These are phyloP conservation scores for Azolla pinnata DNA, from an alignment of 75 land plant genomes.

Conservation along the genomic window DNA sequence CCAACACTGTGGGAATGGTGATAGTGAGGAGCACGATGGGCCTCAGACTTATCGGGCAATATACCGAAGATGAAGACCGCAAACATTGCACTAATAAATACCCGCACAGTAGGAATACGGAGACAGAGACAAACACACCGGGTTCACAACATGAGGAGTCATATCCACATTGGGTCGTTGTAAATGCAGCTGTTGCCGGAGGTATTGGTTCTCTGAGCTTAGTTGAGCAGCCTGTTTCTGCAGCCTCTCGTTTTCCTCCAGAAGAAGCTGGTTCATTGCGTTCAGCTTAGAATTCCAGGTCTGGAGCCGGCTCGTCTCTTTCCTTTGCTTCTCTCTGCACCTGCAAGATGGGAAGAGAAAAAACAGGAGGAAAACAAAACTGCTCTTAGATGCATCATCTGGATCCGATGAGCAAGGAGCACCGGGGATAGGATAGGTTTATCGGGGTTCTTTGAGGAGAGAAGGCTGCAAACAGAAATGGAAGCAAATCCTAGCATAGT, in stretches of 20 bases:
- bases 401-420: no score
- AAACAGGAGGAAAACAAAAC: not conserved
- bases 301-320: slow-evolving; percentile 82
- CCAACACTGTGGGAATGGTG: no score
- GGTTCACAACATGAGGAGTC: not conserved
- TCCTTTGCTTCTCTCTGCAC: slow-evolving; percentile 95
- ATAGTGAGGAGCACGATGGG: no score
- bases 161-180: slow-evolving; percentile 24
- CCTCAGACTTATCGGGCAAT: no score
- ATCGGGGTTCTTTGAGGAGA: no score
- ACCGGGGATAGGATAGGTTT: no score
- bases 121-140: not conserved
- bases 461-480: no score
- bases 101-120: not conserved
- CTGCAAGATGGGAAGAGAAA: slow-evolving; percentile 26
- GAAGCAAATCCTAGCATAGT: no score
- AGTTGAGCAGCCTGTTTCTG: slow-evolving; percentile 92
- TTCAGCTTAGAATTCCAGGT: slow-evolving; percentile 78
- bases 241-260: slow-evolving; percentile 97
- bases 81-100: not conserved
- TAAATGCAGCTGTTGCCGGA: slow-evolving; percentile 64
- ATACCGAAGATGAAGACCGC: no score
- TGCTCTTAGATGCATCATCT: not conserved
- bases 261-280: slow-evolving; percentile 90
- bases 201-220: slow-evolving; percentile 78